Evolutionary conservation across 2,329 filamentous ascomycete species (phyloP).

Genomic region (Fusarium brachygibbosum): DNA sequence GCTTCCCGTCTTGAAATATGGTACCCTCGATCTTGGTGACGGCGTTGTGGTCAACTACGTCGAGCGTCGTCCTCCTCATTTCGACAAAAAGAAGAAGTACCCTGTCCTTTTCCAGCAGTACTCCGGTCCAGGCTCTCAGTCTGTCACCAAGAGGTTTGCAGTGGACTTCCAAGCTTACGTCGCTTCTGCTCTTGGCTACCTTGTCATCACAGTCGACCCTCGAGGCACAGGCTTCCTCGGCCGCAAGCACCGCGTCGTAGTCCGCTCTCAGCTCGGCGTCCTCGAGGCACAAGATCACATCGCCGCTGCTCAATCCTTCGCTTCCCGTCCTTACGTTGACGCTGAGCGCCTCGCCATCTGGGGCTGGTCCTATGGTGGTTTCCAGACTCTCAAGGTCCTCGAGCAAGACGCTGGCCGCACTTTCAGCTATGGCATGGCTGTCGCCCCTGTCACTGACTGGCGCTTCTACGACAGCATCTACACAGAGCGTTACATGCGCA

Average conservation of each 20-base stretch:
- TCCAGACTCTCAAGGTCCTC: slow-evolving; percentile 93
- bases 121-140: slow-evolving; percentile 93
- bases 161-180: slow-evolving; percentile 94
- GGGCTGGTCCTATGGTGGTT: slow-evolving; percentile 99
- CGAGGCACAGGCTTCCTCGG: slow-evolving; percentile 93
- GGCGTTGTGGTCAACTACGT: slow-evolving; percentile 79
- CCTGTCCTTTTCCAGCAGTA: slow-evolving; percentile 97
- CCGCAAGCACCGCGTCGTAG: slow-evolving; percentile 82
- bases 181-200: slow-evolving; percentile 86
- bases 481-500: slow-evolving; percentile 98
- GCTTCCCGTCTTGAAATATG: slow-evolving; percentile 85
- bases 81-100: slow-evolving; percentile 85
- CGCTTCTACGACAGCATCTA: slow-evolving; percentile 94
- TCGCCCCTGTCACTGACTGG: slow-evolving; percentile 99
- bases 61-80: slow-evolving; percentile 91
- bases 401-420: slow-evolving; percentile 90
- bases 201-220: slow-evolving; percentile 95
- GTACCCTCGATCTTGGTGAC: slow-evolving; percentile 84
- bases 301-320: slow-evolving; percentile 87
- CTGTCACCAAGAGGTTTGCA: slow-evolving; percentile 81
- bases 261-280: slow-evolving; percentile 86
- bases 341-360: slow-evolving; percentile 87
- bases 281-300: slow-evolving; percentile 94
- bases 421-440: slow-evolving; percentile 97
- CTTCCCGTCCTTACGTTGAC: slow-evolving; percentile 85